phyloP scores from a whole-genome alignment of 2,329 filamentous ascomycete species.

The Fonsecaea erecta region DNA sequence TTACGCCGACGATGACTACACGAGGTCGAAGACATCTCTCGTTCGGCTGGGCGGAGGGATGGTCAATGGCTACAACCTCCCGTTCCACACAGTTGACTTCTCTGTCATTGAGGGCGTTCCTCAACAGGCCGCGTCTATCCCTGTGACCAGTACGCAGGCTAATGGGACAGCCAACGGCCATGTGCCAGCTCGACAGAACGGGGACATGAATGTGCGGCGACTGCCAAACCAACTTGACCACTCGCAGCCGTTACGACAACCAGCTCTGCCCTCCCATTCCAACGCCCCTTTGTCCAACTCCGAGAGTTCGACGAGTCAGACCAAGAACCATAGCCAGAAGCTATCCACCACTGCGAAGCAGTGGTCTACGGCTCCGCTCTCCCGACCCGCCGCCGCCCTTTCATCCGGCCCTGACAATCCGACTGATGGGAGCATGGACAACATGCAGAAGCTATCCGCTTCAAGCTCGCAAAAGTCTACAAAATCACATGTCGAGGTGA shows the following conservation, averaged over 20 bases:
- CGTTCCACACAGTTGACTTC: conserved; percentile 28
- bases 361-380: too few relatives aligned
- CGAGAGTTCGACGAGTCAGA: neutral
- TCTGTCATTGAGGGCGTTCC: conserved; percentile 23
- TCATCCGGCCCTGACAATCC: neutral
- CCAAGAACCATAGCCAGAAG: neutral
- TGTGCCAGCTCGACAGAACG: neutral
- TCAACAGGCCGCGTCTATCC: conserved; percentile 1
- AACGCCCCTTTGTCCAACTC: neutral
- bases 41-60: conserved; percentile 20
- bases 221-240: neutral
- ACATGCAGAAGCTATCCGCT: neutral
- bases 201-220: neutral
- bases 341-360: too few relatives aligned
- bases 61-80: conserved; percentile 18
- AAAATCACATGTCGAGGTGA: conserved; percentile 4
- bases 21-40: conserved; percentile 31
- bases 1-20: conserved; percentile 34
- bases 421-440: neutral
- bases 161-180: conserved; percentile 1
- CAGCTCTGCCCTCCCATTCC: neutral
- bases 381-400: neutral
- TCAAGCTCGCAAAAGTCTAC: neutral
- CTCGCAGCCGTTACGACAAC: neutral
- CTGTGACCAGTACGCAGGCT: neutral